phyloP scores from a whole-genome alignment of 768 basidiomycete species.

The Rhodotorula sphaerocarpa region DNA sequence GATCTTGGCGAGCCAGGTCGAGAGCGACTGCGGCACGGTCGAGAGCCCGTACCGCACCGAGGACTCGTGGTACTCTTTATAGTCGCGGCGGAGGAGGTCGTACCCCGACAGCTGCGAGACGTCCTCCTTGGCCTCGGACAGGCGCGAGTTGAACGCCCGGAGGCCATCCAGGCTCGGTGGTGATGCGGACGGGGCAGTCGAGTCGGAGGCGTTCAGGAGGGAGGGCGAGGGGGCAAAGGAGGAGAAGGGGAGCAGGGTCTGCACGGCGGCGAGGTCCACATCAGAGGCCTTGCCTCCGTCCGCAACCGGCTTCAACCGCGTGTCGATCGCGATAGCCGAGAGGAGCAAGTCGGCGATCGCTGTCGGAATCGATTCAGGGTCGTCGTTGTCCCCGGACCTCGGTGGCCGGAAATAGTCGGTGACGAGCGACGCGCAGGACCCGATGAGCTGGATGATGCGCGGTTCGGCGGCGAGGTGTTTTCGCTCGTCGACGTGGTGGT shows the following conservation, averaged over 20 bases:
- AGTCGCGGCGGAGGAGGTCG: slow-evolving; percentile 86
- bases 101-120: slow-evolving; percentile 59
- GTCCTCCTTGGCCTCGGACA: slow-evolving; percentile 54
- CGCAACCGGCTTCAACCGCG: slow-evolving; percentile 58
- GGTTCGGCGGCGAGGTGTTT: slow-evolving; percentile 55
- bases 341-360: slow-evolving; percentile 67
- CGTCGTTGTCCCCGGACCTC: neutral
- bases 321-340: slow-evolving; percentile 77
- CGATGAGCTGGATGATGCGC: slow-evolving; percentile 58
- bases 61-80: slow-evolving; percentile 66
- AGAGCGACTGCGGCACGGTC: slow-evolving; percentile 66
- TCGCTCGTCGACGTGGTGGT: slow-evolving; percentile 85
- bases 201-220: slow-evolving; percentile 53
- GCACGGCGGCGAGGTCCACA: slow-evolving; percentile 58
- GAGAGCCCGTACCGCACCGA: slow-evolving; percentile 63
- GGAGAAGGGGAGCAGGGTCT: slow-evolving; percentile 58
- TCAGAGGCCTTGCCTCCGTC: slow-evolving; percentile 63
- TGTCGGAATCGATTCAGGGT: slow-evolving; percentile 3
- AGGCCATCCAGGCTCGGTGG: slow-evolving; percentile 35
- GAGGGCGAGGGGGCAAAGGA: slow-evolving; percentile 49
- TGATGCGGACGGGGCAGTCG: slow-evolving; percentile 26
- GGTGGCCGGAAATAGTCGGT: slow-evolving; percentile 44
- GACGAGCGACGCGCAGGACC: slow-evolving; percentile 70
- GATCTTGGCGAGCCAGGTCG: slow-evolving; percentile 49
- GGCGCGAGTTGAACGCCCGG: slow-evolving; percentile 8